These are phyloP conservation scores for Saturnispora sanitii DNA, from an alignment of 805 yeast species.

Conservation along the genomic window DNA sequence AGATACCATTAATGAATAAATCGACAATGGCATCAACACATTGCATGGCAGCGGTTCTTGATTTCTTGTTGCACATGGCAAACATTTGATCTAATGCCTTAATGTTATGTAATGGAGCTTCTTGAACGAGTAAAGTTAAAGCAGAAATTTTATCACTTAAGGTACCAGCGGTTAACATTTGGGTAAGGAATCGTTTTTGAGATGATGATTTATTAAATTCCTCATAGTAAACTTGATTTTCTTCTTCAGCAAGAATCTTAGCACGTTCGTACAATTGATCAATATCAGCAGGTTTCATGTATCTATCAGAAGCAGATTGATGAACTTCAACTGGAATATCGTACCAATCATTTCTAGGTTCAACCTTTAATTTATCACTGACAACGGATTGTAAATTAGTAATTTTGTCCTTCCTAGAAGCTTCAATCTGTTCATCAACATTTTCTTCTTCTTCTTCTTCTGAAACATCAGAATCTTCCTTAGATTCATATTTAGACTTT, in stretches of 20 bases:
- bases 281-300: slow-evolving; percentile 41
- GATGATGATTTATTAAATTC: slow-evolving; percentile 69
- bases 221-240: slow-evolving; percentile 59
- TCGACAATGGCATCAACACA: slow-evolving; percentile 86
- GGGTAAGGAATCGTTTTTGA: slow-evolving; percentile 79
- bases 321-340: slow-evolving; percentile 36
- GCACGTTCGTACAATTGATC: slow-evolving; percentile 59
- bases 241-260: slow-evolving; percentile 51
- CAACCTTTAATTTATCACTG: slow-evolving; percentile 46
- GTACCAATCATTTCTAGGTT: slow-evolving; percentile 70
- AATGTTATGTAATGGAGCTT: slow-evolving; percentile 84
- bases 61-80: slow-evolving; percentile 77
- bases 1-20: slow-evolving; percentile 70
- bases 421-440: slow-evolving; percentile 21
- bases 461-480: slow-evolving; percentile 19
- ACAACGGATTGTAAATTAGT: slow-evolving; percentile 38
- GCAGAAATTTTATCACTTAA: slow-evolving; percentile 92
- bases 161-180: slow-evolving; percentile 87
- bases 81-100: slow-evolving; percentile 74
- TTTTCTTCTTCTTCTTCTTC: slow-evolving; percentile 26
- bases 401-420: slow-evolving; percentile 23
- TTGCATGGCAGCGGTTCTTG: slow-evolving; percentile 87
- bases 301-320: slow-evolving; percentile 25
- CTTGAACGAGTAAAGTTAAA: slow-evolving; percentile 82
- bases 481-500: slow-evolving; percentile 27